Evolutionary conservation across 2,329 filamentous ascomycete species (phyloP).

Genomic region (Mollisia scopiformis): DNA sequence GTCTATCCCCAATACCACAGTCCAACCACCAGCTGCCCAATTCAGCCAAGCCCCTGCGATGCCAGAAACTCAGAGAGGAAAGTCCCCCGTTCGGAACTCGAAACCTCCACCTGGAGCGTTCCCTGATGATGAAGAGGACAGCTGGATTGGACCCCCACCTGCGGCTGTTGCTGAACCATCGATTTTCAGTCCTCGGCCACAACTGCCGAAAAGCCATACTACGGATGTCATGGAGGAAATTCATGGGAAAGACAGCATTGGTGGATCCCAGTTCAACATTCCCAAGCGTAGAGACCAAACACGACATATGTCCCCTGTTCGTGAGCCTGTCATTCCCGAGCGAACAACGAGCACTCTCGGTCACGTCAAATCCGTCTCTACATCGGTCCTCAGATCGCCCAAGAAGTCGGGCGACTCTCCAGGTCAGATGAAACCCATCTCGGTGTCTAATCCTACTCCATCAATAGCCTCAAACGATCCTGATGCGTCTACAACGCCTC

Average conservation of each 20-base stretch:
- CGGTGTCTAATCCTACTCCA: conserved; percentile 59
- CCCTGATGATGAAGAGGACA: conserved; percentile 59
- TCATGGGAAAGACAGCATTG: conserved; percentile 50
- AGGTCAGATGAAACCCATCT: conserved; percentile 59
- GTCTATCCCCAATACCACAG: conserved; percentile 31
- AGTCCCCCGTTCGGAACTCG: conserved; percentile 13
- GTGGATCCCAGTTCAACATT: conserved; percentile 50
- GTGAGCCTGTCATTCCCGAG: conserved; percentile 32
- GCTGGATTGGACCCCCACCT: conserved; percentile 62
- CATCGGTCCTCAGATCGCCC: conserved; percentile 59
- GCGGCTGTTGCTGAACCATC: conserved; percentile 33
- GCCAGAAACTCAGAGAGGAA: conserved; percentile 19
- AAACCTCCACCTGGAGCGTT: conserved; percentile 57
- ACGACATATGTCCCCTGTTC: conserved; percentile 33
- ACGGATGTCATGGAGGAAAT: conserved; percentile 63
- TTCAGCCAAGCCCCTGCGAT: conserved; percentile 12
- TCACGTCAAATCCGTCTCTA: conserved; percentile 67
- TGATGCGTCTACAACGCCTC: conserved; percentile 27
- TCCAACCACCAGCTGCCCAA: conserved; percentile 25
- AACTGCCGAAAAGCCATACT: conserved; percentile 62
- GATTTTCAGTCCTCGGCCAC: conserved; percentile 51
- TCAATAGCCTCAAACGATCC: conserved; percentile 53
- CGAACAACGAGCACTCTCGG: conserved; percentile 40
- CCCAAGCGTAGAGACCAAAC: conserved; percentile 44
- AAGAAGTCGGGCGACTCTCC: conserved; percentile 39